A percentile compares a stretch with the other conserved stretches of the same genome.
phyloP scores from a whole-genome alignment of 164 flowering plant genomes.

The Litsea cubeba region DNA sequence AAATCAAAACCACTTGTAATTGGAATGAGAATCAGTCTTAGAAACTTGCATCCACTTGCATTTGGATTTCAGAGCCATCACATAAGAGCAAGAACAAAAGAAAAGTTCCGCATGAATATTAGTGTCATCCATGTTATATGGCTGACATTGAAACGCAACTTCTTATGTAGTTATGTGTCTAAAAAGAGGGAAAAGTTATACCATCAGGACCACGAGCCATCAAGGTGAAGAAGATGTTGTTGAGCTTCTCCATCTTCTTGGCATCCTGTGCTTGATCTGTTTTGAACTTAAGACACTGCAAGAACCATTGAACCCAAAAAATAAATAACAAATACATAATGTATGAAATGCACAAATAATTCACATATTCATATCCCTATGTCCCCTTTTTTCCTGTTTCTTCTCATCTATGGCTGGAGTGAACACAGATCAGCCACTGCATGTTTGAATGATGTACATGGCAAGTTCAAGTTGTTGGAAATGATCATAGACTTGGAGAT shows the following conservation, averaged over 20 bases:
- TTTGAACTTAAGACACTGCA: conserved; percentile 88
- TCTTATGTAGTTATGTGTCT: too few species aligned
- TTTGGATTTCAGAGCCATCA: neutral
- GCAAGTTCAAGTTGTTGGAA: too few species aligned
- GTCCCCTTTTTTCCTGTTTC: neutral
- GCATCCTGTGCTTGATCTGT: conserved; percentile 98
- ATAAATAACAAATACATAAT: neutral
- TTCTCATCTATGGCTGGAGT: too few species aligned
- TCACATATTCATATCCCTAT: neutral
- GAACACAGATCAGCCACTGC: too few species aligned
- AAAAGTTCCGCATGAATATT: neutral
- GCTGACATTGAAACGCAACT: neutral
- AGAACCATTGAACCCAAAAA: conserved; percentile 7
- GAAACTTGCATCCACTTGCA: neutral
- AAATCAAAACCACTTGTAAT: neutral
- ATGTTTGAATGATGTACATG: too few species aligned
- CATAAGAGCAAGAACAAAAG: neutral
- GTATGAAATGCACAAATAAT: neutral
- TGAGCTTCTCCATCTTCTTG: conserved; percentile 96
- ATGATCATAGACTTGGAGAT: too few species aligned
- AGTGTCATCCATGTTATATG: neutral
- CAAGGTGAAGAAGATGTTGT: conserved; percentile 80
- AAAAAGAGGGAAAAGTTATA: conserved; percentile 15
- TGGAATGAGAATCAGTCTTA: neutral
- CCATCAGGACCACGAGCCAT: conserved; percentile 98